Conservation (phyloP, 805 yeast genomes). For the Kodamaea restingae region DNA sequence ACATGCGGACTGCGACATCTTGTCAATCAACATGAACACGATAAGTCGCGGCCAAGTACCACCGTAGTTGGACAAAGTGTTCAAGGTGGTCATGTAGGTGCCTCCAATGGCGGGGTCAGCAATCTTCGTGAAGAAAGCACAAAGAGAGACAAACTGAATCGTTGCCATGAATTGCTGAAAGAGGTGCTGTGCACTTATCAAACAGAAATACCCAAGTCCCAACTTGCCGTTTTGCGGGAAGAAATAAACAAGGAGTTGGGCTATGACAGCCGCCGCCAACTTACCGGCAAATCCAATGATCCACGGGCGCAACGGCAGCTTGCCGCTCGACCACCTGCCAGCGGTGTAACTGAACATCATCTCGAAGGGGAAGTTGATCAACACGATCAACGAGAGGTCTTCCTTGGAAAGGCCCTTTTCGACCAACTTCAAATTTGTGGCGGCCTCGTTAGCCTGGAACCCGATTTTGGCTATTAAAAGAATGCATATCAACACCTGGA, state of each 20-base stretch:
- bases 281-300: conserved; percentile 81
- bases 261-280: conserved; percentile 66
- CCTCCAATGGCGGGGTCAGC: conserved; percentile 97
- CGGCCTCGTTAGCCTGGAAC: conserved; percentile 94
- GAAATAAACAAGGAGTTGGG: conserved; percentile 64
- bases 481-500: conserved; percentile 68
- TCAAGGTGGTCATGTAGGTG: conserved; percentile 94
- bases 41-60: conserved; percentile 97
- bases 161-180: conserved; percentile 90
- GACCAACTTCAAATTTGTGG: conserved; percentile 83
- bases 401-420: conserved; percentile 93
- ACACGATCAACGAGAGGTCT: conserved; percentile 86
- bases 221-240: conserved; percentile 62
- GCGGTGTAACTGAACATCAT: conserved; percentile 93
- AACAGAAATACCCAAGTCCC: conserved; percentile 52
- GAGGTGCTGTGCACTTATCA: conserved; percentile 78
- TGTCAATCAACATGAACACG: conserved; percentile 75
- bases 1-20: conserved; percentile 67
- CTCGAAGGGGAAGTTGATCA: conserved; percentile 95
- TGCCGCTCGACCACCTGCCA: conserved; percentile 88
- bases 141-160: conserved; percentile 88
- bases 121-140: conserved; percentile 91
- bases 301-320: conserved; percentile 83
- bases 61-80: conserved; percentile 88
- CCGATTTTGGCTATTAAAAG: conserved; percentile 84